These are phyloP conservation scores for Trichopus zeylanicus DNA, from an alignment of 116 monocot genomes.

Conservation along the genomic window DNA sequence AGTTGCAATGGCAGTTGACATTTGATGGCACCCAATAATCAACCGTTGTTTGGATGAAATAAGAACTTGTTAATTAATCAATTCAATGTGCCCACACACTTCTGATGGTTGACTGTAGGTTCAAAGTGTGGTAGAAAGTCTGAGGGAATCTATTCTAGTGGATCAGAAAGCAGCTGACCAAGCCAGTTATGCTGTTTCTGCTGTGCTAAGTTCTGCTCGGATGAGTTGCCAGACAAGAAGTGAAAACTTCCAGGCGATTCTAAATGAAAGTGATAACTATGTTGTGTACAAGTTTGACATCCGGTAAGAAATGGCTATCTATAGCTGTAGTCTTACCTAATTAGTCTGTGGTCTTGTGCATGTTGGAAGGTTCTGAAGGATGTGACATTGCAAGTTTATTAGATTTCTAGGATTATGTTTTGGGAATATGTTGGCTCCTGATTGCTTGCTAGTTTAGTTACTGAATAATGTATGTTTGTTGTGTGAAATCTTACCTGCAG, in stretches of 20 bases:
- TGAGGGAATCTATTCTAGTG: slow-evolving; percentile 33
- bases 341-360: too few relatives aligned
- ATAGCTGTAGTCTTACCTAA: too few relatives aligned
- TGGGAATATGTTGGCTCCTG: too few relatives aligned
- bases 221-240: slow-evolving; percentile 46
- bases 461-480: background rate
- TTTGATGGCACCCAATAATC: too few relatives aligned
- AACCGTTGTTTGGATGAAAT: too few relatives aligned
- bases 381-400: too few relatives aligned
- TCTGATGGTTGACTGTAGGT: slow-evolving; percentile 32
- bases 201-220: slow-evolving; percentile 60
- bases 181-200: slow-evolving; percentile 63
- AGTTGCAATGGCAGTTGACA: too few relatives aligned
- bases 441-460: background rate
- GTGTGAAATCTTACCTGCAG: slow-evolving; percentile 23
- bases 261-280: slow-evolving; percentile 37
- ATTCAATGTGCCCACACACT: too few relatives aligned
- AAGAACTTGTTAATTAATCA: too few relatives aligned
- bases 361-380: too few relatives aligned
- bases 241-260: slow-evolving; percentile 50
- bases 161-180: slow-evolving; percentile 35
- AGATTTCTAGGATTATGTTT: too few relatives aligned
- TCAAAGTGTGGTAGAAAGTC: slow-evolving; percentile 31
- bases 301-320: slow-evolving; percentile 29
- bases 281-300: slow-evolving; percentile 67